Conservation (phyloP, 2,329 filamentous ascomycete species). For the Westerdykella ornata region DNA sequence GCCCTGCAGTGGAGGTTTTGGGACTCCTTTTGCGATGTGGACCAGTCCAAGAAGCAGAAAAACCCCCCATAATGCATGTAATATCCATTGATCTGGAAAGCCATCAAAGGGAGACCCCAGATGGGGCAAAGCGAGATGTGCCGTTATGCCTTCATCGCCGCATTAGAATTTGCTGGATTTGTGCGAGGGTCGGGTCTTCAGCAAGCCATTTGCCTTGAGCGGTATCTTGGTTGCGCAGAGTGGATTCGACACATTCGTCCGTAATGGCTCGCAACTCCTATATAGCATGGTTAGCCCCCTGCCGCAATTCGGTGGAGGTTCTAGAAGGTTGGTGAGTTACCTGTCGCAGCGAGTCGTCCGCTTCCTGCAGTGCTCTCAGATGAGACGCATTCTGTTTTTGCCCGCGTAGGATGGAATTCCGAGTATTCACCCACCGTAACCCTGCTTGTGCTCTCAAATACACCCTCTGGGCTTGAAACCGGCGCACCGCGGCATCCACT, state of each 20-base stretch:
- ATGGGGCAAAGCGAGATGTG: not conserved
- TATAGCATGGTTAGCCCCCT: not conserved
- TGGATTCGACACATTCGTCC: conserved; percentile 50
- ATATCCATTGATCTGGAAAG: not conserved
- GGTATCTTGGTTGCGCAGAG: conserved; percentile 50
- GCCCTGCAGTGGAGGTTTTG: too few species aligned
- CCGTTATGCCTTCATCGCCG: conserved; percentile 14
- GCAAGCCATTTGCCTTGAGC: conserved; percentile 55
- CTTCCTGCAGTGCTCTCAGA: conserved; percentile 43
- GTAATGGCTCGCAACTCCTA: conserved; percentile 54
- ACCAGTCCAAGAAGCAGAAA: not conserved
- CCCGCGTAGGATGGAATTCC: conserved; percentile 47
- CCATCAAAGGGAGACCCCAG: not conserved
- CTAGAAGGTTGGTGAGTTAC: conserved; percentile 32
- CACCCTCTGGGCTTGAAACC: conserved; percentile 56
- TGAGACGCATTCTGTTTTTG: conserved; percentile 45
- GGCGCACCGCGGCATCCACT: conserved; percentile 52
- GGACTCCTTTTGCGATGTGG: too few species aligned
- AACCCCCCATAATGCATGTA: not conserved
- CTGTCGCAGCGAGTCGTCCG: conserved; percentile 44
- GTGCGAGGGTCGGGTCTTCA: conserved; percentile 53
- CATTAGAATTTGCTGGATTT: conserved; percentile 41
- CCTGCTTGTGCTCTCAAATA: conserved; percentile 55
- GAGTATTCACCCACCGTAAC: conserved; percentile 52
- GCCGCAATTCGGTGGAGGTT: not conserved